Conservation (phyloP, 1,284 basidiomycete species). For the Cryptococcus depauperatus region DNA sequence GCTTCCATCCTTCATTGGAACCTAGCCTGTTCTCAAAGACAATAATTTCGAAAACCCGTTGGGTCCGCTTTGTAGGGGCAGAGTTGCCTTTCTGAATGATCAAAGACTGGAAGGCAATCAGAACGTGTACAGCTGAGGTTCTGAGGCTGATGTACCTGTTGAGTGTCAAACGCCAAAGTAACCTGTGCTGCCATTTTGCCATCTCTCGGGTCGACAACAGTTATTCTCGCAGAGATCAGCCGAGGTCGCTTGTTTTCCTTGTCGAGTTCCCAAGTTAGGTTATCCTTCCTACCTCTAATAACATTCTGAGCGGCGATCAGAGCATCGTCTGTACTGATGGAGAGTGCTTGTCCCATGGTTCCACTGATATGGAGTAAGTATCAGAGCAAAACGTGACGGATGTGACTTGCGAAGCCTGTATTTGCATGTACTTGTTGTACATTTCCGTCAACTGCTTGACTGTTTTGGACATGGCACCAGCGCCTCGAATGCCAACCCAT, state of each 20-base stretch:
- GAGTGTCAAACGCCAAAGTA: slow-evolving; percentile 19
- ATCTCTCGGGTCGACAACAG: slow-evolving; percentile 14
- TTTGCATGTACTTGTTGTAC: slow-evolving; percentile 16
- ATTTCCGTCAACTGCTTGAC: slow-evolving; percentile 2
- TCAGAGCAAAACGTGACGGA: background rate
- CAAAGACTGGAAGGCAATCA: slow-evolving; percentile 8
- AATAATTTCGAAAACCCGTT: slow-evolving; percentile 19
- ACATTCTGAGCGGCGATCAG: slow-evolving; percentile 12
- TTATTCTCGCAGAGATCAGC: slow-evolving; percentile 15
- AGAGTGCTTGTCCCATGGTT: slow-evolving; percentile 7
- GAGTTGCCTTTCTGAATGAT: slow-evolving; percentile 8
- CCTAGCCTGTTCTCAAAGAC: slow-evolving; percentile 20
- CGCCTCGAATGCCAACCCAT: background rate
- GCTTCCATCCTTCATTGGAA: slow-evolving; percentile 13
- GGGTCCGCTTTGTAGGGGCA: slow-evolving; percentile 7
- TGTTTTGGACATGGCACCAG: background rate
- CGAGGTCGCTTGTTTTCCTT: slow-evolving; percentile 12
- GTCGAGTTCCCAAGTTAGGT: slow-evolving; percentile 16
- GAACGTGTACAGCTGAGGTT: background rate
- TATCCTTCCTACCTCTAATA: slow-evolving; percentile 10
- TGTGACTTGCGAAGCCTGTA: slow-evolving; percentile 19
- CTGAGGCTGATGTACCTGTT: slow-evolving; percentile 15
- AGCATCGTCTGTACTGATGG: slow-evolving; percentile 14
- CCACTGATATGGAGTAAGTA: slow-evolving; percentile 5
- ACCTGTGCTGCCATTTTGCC: slow-evolving; percentile 18